Percentiles rank a stretch among this genome's conserved stretches.
phyloP scores from a whole-genome alignment of 192 early-diverging fungal genomes.

The Coemansia sp. region DNA sequence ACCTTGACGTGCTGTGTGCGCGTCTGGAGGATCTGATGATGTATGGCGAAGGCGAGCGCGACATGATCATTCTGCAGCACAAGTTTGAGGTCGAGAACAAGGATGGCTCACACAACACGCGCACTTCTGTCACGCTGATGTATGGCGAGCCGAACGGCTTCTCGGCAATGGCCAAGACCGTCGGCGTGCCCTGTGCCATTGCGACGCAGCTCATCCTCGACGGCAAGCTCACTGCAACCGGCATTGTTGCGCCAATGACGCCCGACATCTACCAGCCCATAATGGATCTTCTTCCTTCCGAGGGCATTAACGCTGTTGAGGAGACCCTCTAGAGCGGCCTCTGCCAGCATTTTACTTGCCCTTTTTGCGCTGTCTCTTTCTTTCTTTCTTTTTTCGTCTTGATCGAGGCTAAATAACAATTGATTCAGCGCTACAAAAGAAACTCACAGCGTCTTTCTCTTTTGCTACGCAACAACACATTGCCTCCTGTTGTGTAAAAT shows the following conservation, averaged over 20 bases:
- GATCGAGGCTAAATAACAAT: no score
- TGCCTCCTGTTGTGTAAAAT: neutral
- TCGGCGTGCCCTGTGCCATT: slow-evolving; percentile 96
- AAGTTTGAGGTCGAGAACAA: slow-evolving; percentile 91
- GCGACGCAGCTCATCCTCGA: slow-evolving; percentile 89
- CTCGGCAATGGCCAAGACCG: slow-evolving; percentile 96
- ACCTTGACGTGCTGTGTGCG: slow-evolving; percentile 91
- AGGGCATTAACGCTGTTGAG: slow-evolving; percentile 88
- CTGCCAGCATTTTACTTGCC: neutral
- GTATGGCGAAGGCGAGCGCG: slow-evolving; percentile 88
- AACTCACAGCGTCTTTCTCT: neutral
- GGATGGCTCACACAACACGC: slow-evolving; percentile 81
- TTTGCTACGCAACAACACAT: neutral
- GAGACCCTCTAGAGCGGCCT: slow-evolving; percentile 31
- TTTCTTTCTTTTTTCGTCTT: neutral
- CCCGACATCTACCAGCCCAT: slow-evolving; percentile 88
- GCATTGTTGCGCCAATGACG: slow-evolving; percentile 91
- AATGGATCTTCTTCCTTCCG: slow-evolving; percentile 81
- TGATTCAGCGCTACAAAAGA: no score
- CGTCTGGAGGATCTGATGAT: slow-evolving; percentile 95
- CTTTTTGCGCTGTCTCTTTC: neutral
- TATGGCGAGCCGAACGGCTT: slow-evolving; percentile 87
- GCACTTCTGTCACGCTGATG: slow-evolving; percentile 89
- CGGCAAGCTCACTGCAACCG: slow-evolving; percentile 73
- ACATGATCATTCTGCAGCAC: slow-evolving; percentile 98